Percentiles rank a stretch among this genome's conserved stretches.
These are phyloP conservation scores for Pseudogymnoascus sp. DNA, from an alignment of 2,329 filamentous ascomycete genomes.

Conservation along the genomic window DNA sequence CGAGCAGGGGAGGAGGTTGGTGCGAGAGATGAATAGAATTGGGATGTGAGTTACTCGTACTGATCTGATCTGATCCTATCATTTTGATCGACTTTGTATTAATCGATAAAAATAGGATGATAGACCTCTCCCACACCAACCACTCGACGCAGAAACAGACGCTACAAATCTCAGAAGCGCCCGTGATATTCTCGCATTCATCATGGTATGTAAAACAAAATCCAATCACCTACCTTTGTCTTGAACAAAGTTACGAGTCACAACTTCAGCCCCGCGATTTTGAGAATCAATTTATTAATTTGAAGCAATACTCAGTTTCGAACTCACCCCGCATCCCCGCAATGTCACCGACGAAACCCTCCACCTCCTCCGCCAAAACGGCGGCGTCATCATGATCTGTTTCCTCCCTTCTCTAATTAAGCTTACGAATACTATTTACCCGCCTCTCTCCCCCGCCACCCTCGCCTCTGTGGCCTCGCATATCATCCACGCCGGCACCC, in stretches of 20 bases:
- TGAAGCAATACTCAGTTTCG: too few relatives aligned
- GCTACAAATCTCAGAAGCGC: slow-evolving; percentile 41
- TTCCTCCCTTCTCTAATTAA: slow-evolving; percentile 15
- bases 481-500: slow-evolving; percentile 52
- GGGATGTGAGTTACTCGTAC: slow-evolving; percentile 29
- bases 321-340: slow-evolving; percentile 40
- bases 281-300: too few relatives aligned
- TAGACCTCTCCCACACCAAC: slow-evolving; percentile 57
- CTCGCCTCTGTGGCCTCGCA: slow-evolving; percentile 54
- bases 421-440: slow-evolving; percentile 13
- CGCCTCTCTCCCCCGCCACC: slow-evolving; percentile 38
- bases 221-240: too few relatives aligned
- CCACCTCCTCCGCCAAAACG: slow-evolving; percentile 45
- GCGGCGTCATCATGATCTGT: slow-evolving; percentile 49
- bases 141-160: slow-evolving; percentile 56
- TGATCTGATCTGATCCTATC: too few relatives aligned
- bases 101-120: slow-evolving; percentile 30
- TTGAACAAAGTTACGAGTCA: too few relatives aligned
- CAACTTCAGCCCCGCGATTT: too few relatives aligned
- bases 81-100: too few relatives aligned
- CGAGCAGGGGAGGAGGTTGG: slow-evolving; percentile 43
- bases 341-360: slow-evolving; percentile 60
- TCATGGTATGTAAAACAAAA: too few relatives aligned
- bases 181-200: slow-evolving; percentile 56
- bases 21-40: slow-evolving; percentile 60